Base-by-base conservation (phyloP, 352 stramenopile species). In the Phytophthora chlamydospora region DNA sequence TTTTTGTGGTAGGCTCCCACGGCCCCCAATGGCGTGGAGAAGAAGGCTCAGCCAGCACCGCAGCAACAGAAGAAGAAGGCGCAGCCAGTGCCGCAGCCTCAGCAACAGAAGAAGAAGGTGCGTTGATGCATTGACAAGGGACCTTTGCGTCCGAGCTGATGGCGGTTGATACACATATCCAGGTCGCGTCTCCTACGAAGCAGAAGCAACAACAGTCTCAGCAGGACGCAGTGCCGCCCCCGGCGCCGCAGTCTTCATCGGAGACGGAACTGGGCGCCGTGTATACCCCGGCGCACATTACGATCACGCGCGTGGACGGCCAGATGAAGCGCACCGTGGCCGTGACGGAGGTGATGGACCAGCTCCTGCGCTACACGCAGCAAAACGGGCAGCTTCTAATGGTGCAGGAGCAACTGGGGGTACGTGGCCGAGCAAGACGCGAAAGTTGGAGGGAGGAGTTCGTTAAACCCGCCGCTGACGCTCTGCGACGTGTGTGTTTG, bases 271-370 rank as follows among this genome's bases (percentile, higher is more conserved):
- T 83, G 13, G 81, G 80, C 2, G 81, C 76, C 14, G 68, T 91
- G 19, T 91, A 91, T 62, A 75, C 77, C 27, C 85, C 85, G 8
- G 72, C 77, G 29, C 78, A 91, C 49, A 83, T 93, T 38, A 90
- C 69, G 16, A 88, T 93, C 39, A 93, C 82, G 5, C 76, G 82
- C 36, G 75, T 73, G 49, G 82, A 93, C 34, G 81, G 81, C 13
- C 82, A 92, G 68, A 76, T 89, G 68, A 89, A 80, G 53, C 75
- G 84, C n/a, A 80, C 79, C 29, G 78, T 91, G 42, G 76, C 79
- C 2, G 85, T 93, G 32, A 83, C 77, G 9, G 82, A 91, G 34
- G 83, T 91, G 61, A 93, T 93, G 85, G 83, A 91, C 53, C 83
- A 93, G 55, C 59, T 93, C 31, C 62, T 90, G 45, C 62, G 65